Evolutionary conservation across 1,284 basidiomycete genomes (phyloP), one percentile per base, ranked within the genome.

Genomic region (Austroboletus olivaceoglutinosus): DNA sequence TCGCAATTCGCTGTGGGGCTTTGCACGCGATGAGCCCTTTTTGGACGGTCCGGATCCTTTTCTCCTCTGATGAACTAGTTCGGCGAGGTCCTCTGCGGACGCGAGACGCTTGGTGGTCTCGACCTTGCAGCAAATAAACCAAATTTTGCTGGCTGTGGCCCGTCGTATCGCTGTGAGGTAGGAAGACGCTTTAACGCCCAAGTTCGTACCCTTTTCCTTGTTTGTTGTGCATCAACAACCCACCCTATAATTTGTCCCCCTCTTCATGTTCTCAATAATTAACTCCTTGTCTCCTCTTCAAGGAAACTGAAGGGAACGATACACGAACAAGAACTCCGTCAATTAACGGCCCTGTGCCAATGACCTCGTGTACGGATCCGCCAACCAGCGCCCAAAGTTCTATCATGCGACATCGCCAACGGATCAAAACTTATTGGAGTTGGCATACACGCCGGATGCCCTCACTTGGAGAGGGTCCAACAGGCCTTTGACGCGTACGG

Each of bases 11-110:
- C 25, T 25, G 46, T 58, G 52, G 55, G 16, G 16, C 44, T 30
- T 39, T 15, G 7, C 7, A 31, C 29, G 47, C 10, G 19, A 1
- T 33, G 15, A 40, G 4, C 27, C 34, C 7, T 47, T 45, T 55
- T 47, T 19, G 42, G 44, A n/a, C 16, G 21, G 27, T 25, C 37
- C 19, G n/a, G 19, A 18, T 42, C 19, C 23, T 9, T 3, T 27
- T 15, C 13, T 34, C 10, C 3, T 23, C 25, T 19, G 23, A 23
- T 33, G 56, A 60, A 16, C 61, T 41, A 39, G 61, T 44, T 65
- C 27, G n/a, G n/a, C n/a, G n/a, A n/a, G n/a, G n/a, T n/a, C n/a
- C n/a, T n/a, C n/a, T n/a, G n/a, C 34, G 25, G 7, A 8, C 10
- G 25, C 25, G 34, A 33, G 47, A 23, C 13, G 15, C 19, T 43